These are phyloP conservation scores for Gelatoporia subvermispora DNA, from an alignment of 768 basidiomycete species.

Conservation along the genomic window DNA sequence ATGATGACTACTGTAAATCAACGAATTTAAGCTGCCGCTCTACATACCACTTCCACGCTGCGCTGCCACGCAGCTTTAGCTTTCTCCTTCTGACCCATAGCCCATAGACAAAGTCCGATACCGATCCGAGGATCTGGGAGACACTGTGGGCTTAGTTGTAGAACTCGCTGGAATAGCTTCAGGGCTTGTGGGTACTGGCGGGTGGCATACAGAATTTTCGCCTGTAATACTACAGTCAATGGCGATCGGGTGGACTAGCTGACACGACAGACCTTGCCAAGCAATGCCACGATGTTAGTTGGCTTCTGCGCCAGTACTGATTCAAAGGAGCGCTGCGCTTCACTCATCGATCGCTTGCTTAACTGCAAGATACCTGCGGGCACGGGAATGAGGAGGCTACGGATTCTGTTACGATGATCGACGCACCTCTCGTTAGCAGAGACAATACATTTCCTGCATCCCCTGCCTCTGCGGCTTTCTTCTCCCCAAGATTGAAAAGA, in stretches of 20 bases:
- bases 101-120: conserved; percentile 92
- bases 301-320: conserved; percentile 72
- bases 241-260: neutral
- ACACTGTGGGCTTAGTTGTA: conserved; percentile 72
- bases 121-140: conserved; percentile 93
- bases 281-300: conserved; percentile 80
- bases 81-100: conserved; percentile 74
- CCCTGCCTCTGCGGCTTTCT: conserved; percentile 53
- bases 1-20: neutral
- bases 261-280: conserved; percentile 66
- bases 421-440: conserved; percentile 63
- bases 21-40: neutral
- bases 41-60: conserved; percentile 75
- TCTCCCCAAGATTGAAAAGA: conserved; percentile 56
- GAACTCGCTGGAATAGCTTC: conserved; percentile 79
- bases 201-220: conserved; percentile 78
- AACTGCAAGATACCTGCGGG: conserved; percentile 73
- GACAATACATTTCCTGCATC: conserved; percentile 49
- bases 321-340: conserved; percentile 79
- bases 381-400: neutral
- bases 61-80: conserved; percentile 91
- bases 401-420: neutral
- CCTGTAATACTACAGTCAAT: conserved; percentile 32
- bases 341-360: conserved; percentile 74
- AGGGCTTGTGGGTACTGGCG: conserved; percentile 77